Base-by-base conservation (phyloP, 116 monocot genomes). In the Papilionanthe hybrid region DNA sequence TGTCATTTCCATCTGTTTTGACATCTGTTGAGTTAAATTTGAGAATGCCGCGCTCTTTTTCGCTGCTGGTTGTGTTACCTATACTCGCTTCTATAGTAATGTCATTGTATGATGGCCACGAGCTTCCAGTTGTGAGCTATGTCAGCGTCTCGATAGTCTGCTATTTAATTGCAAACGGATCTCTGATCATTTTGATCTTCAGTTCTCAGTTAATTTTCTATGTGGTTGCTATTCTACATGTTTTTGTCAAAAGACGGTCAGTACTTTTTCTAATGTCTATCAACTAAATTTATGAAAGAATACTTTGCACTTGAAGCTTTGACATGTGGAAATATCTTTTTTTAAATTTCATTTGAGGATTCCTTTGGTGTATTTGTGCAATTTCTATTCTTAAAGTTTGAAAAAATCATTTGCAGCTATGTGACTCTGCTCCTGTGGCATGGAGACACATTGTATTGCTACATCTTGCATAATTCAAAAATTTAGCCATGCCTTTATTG, bases 111-210 rank as follows among this genome's bases (percentile, higher is more conserved):
- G 78, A 69, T 9, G 58, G 32, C 19, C 58, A 86, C 49, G 56
- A 76, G 32, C 49, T 86, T 80, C 89, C 87, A 67, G 50, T 91
- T 83, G 72, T 78, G 42, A 91, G 86, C 87, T 94, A 86, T 20
- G 76, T 91, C 47, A 71, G 44, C 25, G 83, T 98, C 53, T 90
- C 93, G 25, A 77, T 88, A 28, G 37, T 84, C 37, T 92, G 94
- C 80, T 98, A 92, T 81, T 63, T 93, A 49, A 79, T 98, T 81
- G 94, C 97, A 48, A 98, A 94, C 83, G 97, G 97, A 50, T 77
- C 78, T 79, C 77, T 91, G 75, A 87, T 92, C 58, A 41, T 94
- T 69, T 78, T 94, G 81, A 87, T 98, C 49, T 82, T 92, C 76
- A 83, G 80, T 81, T 89, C 94, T 43, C 85, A 88, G 55, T 72